A percentile compares a stretch with the other conserved stretches of the same genome.
phyloP scores from a whole-genome alignment of 805 yeast species.

The Candida morakotiae region DNA sequence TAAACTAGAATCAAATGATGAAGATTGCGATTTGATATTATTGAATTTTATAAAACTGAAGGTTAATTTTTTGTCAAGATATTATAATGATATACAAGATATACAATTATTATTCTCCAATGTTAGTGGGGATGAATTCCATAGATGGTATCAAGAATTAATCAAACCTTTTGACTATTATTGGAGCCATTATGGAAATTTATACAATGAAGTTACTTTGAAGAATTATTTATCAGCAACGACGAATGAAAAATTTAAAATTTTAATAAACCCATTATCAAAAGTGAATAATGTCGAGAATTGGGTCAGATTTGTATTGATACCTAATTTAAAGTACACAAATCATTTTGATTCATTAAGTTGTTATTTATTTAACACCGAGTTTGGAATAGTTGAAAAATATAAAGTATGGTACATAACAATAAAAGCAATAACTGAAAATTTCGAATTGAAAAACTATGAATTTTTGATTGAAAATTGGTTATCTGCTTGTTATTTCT shows the following conservation, averaged over 20 bases:
- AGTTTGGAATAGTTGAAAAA: constrained; percentile 8
- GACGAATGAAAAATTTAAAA: constrained; percentile 14
- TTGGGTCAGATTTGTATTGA: constrained; percentile 25
- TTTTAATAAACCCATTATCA: constrained; percentile 21
- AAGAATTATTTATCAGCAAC: constrained; percentile 13
- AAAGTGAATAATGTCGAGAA: constrained; percentile 12
- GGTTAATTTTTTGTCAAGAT: constrained; percentile 16
- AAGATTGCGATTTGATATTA: constrained; percentile 8
- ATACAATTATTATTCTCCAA: constrained; percentile 12
- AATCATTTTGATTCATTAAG: constrained; percentile 21
- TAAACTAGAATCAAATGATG: not conserved
- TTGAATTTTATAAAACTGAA: constrained; percentile 18
- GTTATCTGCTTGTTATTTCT: constrained; percentile 20
- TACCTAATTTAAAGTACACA: constrained; percentile 23
- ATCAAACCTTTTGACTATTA: constrained; percentile 26
- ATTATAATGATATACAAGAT: constrained; percentile 14
- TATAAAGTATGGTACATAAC: constrained; percentile 19
- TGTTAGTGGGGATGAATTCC: constrained; percentile 12
- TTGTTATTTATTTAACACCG: constrained; percentile 18
- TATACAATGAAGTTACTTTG: constrained; percentile 8
- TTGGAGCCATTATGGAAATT: constrained; percentile 21
- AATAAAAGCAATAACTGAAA: constrained; percentile 12
- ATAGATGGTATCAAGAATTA: constrained; percentile 25
- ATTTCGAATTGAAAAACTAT: constrained; percentile 9
- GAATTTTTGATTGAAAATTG: constrained; percentile 15